Evolutionary conservation across 768 basidiomycete genomes (phyloP).

Genomic region (Suillus paluster): DNA sequence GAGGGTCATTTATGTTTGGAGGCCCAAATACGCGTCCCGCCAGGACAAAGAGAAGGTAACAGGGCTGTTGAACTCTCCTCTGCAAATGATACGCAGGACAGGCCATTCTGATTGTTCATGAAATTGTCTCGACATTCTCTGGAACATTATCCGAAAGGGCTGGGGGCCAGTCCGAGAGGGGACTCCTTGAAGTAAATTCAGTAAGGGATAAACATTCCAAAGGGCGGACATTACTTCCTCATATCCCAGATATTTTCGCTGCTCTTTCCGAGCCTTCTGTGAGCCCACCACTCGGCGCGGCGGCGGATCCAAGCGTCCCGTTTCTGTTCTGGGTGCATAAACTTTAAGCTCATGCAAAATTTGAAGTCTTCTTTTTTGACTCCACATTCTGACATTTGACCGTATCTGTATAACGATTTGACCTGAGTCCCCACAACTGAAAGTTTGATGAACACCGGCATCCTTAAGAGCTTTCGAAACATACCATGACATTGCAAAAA

Average conservation of each 20-base stretch:
- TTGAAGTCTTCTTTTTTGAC: conserved; percentile 92
- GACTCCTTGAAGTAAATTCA: conserved; percentile 9
- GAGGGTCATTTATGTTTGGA: background rate
- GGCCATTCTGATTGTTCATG: conserved; percentile 14
- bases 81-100: background rate
- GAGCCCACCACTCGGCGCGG: conserved; percentile 95
- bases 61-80: background rate
- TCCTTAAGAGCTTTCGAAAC: conserved; percentile 15
- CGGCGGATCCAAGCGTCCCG: conserved; percentile 84
- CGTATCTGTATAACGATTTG: conserved; percentile 86
- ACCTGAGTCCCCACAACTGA: conserved; percentile 81
- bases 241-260: conserved; percentile 97
- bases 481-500: conserved; percentile 74
- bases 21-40: background rate
- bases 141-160: conserved; percentile 22
- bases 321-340: conserved; percentile 74
- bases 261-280: conserved; percentile 71
- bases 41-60: background rate
- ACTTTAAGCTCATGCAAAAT: conserved; percentile 87
- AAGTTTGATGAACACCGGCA: conserved; percentile 14
- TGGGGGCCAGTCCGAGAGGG: conserved; percentile 33
- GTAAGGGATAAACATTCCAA: background rate
- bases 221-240: conserved; percentile 61
- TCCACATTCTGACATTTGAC: conserved; percentile 70
- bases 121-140: conserved; percentile 27